Base-by-base conservation (phyloP, 2,329 filamentous ascomycete species). In the Stagonosporopsis cucurbitacearum region DNA sequence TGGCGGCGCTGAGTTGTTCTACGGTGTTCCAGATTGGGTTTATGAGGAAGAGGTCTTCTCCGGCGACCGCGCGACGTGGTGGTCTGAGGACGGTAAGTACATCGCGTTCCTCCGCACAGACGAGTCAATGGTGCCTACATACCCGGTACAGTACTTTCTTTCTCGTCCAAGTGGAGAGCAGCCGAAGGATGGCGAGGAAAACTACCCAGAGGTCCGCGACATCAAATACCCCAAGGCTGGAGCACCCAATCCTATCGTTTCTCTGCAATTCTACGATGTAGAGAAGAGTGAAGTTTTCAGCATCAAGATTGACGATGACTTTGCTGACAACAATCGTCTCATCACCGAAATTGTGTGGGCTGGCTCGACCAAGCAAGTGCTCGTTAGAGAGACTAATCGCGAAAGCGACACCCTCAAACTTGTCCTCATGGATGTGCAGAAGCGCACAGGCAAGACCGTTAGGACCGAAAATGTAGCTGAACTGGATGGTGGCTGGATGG, bases 151-250 rank as follows among this genome's bases (percentile, higher is more conserved):
- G 68, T 99, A 96, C 80, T 99, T 95, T 76, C 80, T 97, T 57
- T 91, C 91, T 22, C 84, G 92, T 39, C 94, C 95, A 2, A 96
- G 91, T 63, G 92, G 92, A 23, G 83, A 85, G 43, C 62, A 82
- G 43, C 88, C 92, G 4, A 75, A 80, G 8, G 78, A 83, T 1
- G 92, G 91, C 19, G 85, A 96, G 63, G 92, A 97, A 73, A 87
- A 86, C 48, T 99, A 99, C 71, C 95, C 95, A 0, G 93, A 98
- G 70, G 88, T 94, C 32, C 86, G 89, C 60, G 81, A 92, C 66
- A 96, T 99, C 84, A 99, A 99, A 76, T 99, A 99, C 69, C 96
- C 95, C 43, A 98, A 98, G 76, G 90, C 95, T 19, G 96, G 95
- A 3, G 88, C 93, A 2, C 92, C 94, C 42, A 99, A 99, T 74